These are phyloP conservation scores for Tetrahymena borealis DNA, from an alignment of 73 alveolate species.

Conservation along the genomic window DNA sequence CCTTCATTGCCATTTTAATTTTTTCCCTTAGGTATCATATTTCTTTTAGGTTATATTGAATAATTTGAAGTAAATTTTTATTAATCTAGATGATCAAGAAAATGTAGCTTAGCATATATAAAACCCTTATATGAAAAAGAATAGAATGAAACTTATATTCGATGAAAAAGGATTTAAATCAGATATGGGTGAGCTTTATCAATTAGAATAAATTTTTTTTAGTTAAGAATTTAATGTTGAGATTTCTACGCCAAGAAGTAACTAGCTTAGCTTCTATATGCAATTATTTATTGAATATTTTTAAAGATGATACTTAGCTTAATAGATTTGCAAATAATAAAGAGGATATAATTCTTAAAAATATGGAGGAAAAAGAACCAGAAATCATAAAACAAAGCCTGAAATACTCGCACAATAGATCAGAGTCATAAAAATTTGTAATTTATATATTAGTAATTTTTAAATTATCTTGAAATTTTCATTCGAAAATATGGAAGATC, in stretches of 20 bases:
- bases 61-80: neutral
- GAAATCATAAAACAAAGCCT: neutral
- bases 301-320: neutral
- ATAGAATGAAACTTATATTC: neutral
- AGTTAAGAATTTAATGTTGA: neutral
- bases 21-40: neutral
- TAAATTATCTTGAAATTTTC: neutral
- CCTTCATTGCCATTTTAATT: neutral
- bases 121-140: neutral
- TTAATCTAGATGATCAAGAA: neutral
- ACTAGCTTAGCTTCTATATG: neutral
- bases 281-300: neutral
- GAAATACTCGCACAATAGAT: neutral
- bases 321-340: neutral
- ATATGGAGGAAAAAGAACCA: neutral
- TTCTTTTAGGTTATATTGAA: neutral
- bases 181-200: neutral
- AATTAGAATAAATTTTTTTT: neutral
- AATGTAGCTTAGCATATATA: neutral
- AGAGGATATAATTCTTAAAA: neutral
- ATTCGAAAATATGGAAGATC: neutral
- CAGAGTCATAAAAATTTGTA: neutral
- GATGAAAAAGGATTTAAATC: neutral
- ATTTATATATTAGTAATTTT: neutral
- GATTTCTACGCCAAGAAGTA: neutral